Base-by-base conservation (phyloP, 2,329 filamentous ascomycete species). In the Cylindrodendrum hubeiense region DNA sequence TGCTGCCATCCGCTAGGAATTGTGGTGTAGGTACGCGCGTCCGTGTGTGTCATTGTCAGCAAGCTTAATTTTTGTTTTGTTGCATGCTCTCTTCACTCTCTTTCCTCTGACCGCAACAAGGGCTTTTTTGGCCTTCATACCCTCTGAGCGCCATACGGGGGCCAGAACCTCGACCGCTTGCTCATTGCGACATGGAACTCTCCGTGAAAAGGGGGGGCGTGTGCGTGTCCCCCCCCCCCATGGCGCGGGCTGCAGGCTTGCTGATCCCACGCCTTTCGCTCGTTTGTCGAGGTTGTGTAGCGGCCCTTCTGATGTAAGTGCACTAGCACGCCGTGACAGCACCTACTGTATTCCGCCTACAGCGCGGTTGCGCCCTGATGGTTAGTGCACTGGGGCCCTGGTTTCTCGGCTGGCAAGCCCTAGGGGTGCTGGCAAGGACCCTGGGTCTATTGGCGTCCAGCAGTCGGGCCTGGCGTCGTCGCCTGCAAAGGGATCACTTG, bases 401-500 rank as follows among this genome's bases (percentile, higher is more conserved):
- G 46, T 56, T 22, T 56, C 1, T 17, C 39, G 37, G 44, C 53
- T 24, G 47, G 54, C 39, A 47, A 43, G 24, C 26, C 47, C 47
- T 50, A 33, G 26, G 26, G 15, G 17, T 49, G 19, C 28, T 19
- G 46, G 57, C 60, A 50, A 50, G 52, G 60, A 26, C 52, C 52
- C 60, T 26, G 52, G 59, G 60, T 51, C 51, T 50, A 34, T 46
- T 34, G 46, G 44, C 28, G 21, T 26, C 44, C 46, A 50, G 26
- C 39, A 60, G 57, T 41, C 49, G 39, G n/a, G 37, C 5, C 8
- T 37, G 52, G 37, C 52, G 51, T 37, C 52, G 26, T 19, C 37
- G 22, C 21, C 28, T 28, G 43, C 17, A 56, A 51, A 44, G 52
- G 19, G 44, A 39, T 44, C 37, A 37, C 28, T 41, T 28, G 19